Evolutionary conservation across 164 flowering plant genomes (phyloP), one percentile per base, ranked within the genome.

Genomic region (Chloranthus sessilifolius): DNA sequence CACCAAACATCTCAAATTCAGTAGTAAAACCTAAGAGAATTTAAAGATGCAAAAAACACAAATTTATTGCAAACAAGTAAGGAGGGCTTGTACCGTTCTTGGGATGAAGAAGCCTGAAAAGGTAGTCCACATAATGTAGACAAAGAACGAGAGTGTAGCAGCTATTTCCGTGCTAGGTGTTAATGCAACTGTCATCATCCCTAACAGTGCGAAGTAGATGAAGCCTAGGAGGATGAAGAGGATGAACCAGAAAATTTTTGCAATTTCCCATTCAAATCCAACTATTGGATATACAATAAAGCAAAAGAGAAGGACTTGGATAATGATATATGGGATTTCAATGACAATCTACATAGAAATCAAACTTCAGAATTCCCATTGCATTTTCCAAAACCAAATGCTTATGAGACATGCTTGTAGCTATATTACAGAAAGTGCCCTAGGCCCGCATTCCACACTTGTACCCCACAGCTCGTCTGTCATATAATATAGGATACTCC

Each of bases 31-130:
- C 35, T 8, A 31, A 10, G 24, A 54, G 23, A 12, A 47, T 1
- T 20, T 11, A 39, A 40, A 10, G n/a, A 12, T 23, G 21, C 21
- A 12, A 3, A 39, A 14, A 24, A 23, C 8, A 27, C 3, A 24
- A 61, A 21, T 20, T 37, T 21, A 14, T 22, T 4, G 29, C 27
- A 10, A 14, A 38, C 9, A 14, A 33, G 12, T 12, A 22, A 22
- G 45, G 43, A 53, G 11, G 10, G 24, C 53, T 64, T 80, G 57
- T 75, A 89, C 97, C 11, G 90, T 75, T 75, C 72, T 69, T 3
- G 94, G 87, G 49, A 90, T 75, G 67, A 79, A 82, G 81, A 87
- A 90, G 20, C 95, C 97, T 0, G 95, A 87, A 78, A 90, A 90
- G 7, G 84, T 73, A 46, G 77, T 90, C 77, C 85, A 90, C 35